phyloP scores from a whole-genome alignment of 768 basidiomycete species.

The Mycena floridula region DNA sequence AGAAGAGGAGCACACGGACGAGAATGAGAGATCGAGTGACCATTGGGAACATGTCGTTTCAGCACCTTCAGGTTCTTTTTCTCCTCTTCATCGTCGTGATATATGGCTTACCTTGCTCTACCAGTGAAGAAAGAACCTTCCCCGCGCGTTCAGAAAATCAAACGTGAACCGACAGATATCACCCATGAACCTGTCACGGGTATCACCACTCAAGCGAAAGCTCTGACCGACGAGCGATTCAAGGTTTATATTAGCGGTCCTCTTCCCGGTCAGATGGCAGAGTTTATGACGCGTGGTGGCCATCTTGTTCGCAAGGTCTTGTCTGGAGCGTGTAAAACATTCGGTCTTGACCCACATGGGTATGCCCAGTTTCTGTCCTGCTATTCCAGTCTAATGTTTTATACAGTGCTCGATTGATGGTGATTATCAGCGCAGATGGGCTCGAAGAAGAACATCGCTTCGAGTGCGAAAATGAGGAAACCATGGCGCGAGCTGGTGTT shows the following conservation, averaged over 20 bases:
- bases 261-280: neutral
- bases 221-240: conserved; percentile 2
- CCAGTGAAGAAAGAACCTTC: neutral
- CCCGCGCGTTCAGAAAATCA: neutral
- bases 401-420: conserved; percentile 7
- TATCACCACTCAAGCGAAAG: neutral
- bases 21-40: neutral
- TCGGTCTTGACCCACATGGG: conserved; percentile 15
- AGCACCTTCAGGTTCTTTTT: neutral
- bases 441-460: conserved; percentile 1
- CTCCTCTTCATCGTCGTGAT: neutral
- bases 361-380: neutral
- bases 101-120: too few species aligned
- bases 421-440: conserved; percentile 1
- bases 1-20: neutral
- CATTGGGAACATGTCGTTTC: neutral
- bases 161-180: neutral
- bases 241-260: conserved; percentile 5
- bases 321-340: conserved; percentile 20
- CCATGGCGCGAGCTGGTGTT: conserved; percentile 3
- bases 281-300: conserved; percentile 23
- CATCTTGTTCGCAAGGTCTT: conserved; percentile 24
- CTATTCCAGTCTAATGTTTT: neutral
- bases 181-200: neutral
- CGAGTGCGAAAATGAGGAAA: conserved; percentile 6